phyloP scores from a whole-genome alignment of 2,329 filamentous ascomycete genomes.

The Arthrobotrys pseudoclavata region DNA sequence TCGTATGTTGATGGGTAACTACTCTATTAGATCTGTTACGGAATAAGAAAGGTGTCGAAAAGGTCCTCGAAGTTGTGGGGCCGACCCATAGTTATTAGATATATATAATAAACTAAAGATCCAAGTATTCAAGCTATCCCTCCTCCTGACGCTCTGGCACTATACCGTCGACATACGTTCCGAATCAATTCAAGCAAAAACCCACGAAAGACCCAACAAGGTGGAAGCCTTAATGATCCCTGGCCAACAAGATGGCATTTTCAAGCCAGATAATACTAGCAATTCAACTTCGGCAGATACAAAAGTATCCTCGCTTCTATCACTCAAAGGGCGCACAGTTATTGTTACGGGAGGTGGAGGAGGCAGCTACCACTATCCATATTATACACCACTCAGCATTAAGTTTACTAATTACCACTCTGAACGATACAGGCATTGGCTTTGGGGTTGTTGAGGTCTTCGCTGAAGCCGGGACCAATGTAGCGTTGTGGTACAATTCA shows the following conservation, averaged over 20 bases:
- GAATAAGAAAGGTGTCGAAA: no score
- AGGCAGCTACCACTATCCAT: constrained; percentile 5
- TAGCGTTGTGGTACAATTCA: constrained; percentile 79
- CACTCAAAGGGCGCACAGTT: constrained; percentile 30
- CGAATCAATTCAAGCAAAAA: neutral
- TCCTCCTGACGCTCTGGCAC: no score
- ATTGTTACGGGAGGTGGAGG: constrained; percentile 40
- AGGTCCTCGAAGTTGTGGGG: no score
- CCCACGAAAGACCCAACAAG: neutral
- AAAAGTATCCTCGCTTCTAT: constrained; percentile 20
- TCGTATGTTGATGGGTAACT: no score
- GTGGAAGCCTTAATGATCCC: constrained; percentile 37
- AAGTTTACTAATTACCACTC: neutral
- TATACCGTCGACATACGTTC: no score
- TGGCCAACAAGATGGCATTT: constrained; percentile 33
- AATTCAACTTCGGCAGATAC: neutral
- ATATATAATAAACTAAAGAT: no score
- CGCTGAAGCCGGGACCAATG: constrained; percentile 80
- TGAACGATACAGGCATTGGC: constrained; percentile 71
- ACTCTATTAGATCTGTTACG: no score
- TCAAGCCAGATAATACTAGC: constrained; percentile 17
- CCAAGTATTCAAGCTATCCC: no score
- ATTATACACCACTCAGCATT: neutral
- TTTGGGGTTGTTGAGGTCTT: constrained; percentile 75
- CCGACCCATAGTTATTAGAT: no score